Conservation (phyloP, 257 asterid genomes). For the Jaltomata sinuosa region DNA sequence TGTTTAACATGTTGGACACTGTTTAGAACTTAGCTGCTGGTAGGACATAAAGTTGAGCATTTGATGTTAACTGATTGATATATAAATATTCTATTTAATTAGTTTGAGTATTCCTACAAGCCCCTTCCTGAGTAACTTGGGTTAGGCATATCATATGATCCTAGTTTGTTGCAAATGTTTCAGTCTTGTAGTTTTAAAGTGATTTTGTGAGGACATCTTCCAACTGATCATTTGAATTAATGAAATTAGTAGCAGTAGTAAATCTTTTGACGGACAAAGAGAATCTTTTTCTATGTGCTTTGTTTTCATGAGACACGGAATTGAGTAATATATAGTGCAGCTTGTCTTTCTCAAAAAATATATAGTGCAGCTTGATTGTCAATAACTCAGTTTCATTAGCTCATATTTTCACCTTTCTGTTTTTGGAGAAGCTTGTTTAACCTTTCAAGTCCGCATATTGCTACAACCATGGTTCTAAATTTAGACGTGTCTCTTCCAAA, state of each 20-base stretch:
- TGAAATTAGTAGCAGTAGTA: background rate
- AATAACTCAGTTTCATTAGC: background rate
- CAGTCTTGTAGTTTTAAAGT: background rate
- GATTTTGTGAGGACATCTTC: background rate
- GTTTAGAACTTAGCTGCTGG: background rate
- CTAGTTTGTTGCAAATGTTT: background rate
- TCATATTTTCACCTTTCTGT: background rate
- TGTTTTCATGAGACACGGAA: background rate
- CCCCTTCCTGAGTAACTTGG: background rate
- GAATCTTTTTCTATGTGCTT: background rate
- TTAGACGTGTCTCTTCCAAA: background rate
- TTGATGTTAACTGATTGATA: background rate
- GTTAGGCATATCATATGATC: background rate
- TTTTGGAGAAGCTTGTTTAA: background rate
- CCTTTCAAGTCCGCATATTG: background rate
- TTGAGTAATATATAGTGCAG: background rate
- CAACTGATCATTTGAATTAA: background rate
- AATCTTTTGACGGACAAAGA: background rate
- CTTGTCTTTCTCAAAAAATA: too few relatives aligned
- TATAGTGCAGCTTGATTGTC: background rate
- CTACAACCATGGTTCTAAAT: background rate
- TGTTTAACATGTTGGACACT: background rate
- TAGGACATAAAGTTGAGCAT: background rate
- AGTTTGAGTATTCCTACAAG: background rate
- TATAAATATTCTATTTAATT: background rate